Percentiles rank a stretch among this genome's conserved stretches.
phyloP scores from a whole-genome alignment of 129 eudicot species.

The Logfia minima region DNA sequence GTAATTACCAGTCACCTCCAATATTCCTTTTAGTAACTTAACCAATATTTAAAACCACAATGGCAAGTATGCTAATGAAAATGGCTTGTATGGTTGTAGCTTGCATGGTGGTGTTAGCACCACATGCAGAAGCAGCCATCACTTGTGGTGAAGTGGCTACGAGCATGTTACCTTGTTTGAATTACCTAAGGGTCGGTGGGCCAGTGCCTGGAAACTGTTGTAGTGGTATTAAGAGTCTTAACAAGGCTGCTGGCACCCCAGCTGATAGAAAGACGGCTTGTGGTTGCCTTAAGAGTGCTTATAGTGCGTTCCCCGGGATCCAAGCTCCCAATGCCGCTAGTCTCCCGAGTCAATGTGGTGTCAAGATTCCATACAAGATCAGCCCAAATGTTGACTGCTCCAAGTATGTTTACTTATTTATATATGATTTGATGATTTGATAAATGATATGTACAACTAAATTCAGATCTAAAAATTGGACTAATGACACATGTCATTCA shows the following conservation, averaged over 20 bases:
- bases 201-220: constrained; percentile 24
- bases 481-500: too few species aligned
- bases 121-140: constrained; percentile 40
- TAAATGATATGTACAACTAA: too few species aligned
- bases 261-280: constrained; percentile 35
- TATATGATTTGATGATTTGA: too few species aligned
- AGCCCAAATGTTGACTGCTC: constrained; percentile 48
- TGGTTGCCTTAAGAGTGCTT: constrained; percentile 31
- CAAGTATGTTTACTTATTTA: constrained; percentile 26
- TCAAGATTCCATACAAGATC: constrained; percentile 52
- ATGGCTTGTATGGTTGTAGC: constrained; percentile 35
- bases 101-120: constrained; percentile 44
- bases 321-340: constrained; percentile 23
- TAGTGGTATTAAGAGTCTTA: constrained; percentile 37
- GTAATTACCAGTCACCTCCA: neutral
- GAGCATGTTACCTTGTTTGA: constrained; percentile 31
- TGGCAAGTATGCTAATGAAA: constrained; percentile 33
- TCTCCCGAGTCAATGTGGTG: constrained; percentile 47
- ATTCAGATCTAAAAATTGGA: too few species aligned
- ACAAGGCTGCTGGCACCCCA: constrained; percentile 33
- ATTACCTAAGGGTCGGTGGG: constrained; percentile 18
- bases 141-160: constrained; percentile 25
- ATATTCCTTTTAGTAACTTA: neutral
- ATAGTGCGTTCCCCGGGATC: neutral
- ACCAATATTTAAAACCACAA: neutral